A percentile compares a stretch with the other conserved stretches of the same genome.
Evolutionary conservation across 2,329 filamentous ascomycete genomes (phyloP).

Genomic region (Fusarium camptoceras): DNA sequence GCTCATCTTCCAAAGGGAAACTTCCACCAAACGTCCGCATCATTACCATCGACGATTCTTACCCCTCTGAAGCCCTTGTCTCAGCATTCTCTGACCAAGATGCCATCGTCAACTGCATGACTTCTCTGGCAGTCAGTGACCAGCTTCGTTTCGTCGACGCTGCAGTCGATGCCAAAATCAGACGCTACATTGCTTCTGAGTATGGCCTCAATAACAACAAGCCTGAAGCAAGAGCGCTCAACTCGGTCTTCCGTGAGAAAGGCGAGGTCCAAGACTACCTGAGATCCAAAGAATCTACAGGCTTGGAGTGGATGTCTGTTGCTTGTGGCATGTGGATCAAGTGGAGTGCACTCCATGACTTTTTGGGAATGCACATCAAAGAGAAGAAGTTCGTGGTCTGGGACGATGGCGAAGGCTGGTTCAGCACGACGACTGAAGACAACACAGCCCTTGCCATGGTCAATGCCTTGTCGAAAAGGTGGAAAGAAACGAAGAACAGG

Average conservation of each 20-base stretch:
- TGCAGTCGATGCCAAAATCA: neutral
- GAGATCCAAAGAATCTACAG: neutral
- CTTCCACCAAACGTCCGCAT: neutral
- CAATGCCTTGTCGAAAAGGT: neutral
- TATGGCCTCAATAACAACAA: constrained; percentile 23
- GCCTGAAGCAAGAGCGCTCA: neutral
- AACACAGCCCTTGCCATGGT: constrained; percentile 10
- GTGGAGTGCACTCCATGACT: constrained; percentile 9
- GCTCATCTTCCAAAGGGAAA: constrained; percentile 5
- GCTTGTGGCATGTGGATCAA: constrained; percentile 22
- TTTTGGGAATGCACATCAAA: constrained; percentile 18
- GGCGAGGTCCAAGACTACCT: constrained; percentile 16
- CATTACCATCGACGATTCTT: constrained; percentile 11
- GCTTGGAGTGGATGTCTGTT: constrained; percentile 17
- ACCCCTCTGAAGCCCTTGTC: neutral
- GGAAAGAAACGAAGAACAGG: constrained; percentile 15
- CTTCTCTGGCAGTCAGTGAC: constrained; percentile 7
- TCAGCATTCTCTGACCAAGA: constrained; percentile 7
- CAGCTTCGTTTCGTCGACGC: constrained; percentile 15
- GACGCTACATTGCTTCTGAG: constrained; percentile 5
- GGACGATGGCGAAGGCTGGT: constrained; percentile 16
- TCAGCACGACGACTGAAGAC: constrained; percentile 10
- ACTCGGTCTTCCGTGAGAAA: constrained; percentile 12
- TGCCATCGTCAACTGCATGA: constrained; percentile 12
- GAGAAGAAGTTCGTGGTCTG: constrained; percentile 11